A percentile compares a stretch with the other conserved stretches of the same genome.
Evolutionary conservation across 805 yeast genomes (phyloP).

Genomic region (Ogataea ramenticola): DNA sequence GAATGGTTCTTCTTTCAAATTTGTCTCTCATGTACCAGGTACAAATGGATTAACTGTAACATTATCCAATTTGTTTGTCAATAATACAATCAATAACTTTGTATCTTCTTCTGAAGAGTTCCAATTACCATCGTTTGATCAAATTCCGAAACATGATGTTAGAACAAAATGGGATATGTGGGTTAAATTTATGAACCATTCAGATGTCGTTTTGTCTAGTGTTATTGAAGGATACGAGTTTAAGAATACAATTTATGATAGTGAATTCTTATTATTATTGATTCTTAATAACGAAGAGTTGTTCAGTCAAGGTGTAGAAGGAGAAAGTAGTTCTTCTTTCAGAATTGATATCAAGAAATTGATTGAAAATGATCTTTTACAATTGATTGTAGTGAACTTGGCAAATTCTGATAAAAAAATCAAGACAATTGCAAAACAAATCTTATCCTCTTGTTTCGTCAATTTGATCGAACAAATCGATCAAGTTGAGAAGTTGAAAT

Average conservation of each 20-base stretch:
- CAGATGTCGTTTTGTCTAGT: conserved; percentile 5
- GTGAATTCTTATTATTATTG: conserved; percentile 59
- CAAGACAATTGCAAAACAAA: conserved; percentile 30
- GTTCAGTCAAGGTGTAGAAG: conserved; percentile 30
- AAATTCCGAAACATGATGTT: neutral
- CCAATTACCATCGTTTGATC: conserved; percentile 17
- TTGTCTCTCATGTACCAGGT: conserved; percentile 6
- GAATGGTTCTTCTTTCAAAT: neutral
- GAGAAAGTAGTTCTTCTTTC: conserved; percentile 21
- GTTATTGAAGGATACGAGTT: conserved; percentile 17
- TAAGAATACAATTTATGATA: conserved; percentile 44
- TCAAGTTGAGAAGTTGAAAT: conserved; percentile 12
- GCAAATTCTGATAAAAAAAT: conserved; percentile 26
- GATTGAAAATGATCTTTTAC: conserved; percentile 49
- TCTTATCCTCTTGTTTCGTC: conserved; percentile 38
- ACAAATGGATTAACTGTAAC: conserved; percentile 38
- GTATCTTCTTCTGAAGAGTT: conserved; percentile 17
- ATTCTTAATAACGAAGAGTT: conserved; percentile 61
- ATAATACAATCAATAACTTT: conserved; percentile 38
- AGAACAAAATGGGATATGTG: conserved; percentile 21
- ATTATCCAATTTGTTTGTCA: conserved; percentile 41
- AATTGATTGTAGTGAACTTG: conserved; percentile 40
- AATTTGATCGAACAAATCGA: conserved; percentile 33
- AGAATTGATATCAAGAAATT: conserved; percentile 46
- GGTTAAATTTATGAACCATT: conserved; percentile 21